Evolutionary conservation across 192 early-diverging fungal genomes (phyloP), one percentile per base, ranked within the genome.

Genomic region (Thamnidium elegans): DNA sequence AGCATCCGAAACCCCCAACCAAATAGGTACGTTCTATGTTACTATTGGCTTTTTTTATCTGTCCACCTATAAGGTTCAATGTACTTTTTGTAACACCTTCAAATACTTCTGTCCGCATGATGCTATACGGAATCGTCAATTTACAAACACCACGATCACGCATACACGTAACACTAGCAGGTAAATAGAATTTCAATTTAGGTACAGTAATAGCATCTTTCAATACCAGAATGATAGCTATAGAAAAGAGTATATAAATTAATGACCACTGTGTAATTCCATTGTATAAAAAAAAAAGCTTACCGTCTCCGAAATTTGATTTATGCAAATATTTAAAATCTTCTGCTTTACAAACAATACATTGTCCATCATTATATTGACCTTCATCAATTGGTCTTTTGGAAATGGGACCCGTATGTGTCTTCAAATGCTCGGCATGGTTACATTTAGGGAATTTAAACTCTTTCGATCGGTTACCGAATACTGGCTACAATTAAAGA

Each of bases 1-100:
- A 59, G 21, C 15, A 11, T 1, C 58, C 58, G 11, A 59, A 59
- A 6, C 58, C 58, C 3, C 58, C 58, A 23, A 59, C 32, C 10
- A 59, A 26, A 11, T 39, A 59, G 4, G 58, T 59, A 13, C 20
- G 17, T 23, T 14, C 6, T 5, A 59, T 59, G 2, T 43, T 3
- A 15, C 11, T 13, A 7, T 59, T 59, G 0, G 58, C 36, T 45
- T 42, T 21, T 30, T 20, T 42, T 4, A 59, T 45, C 7, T 59
- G 58, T 15, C 14, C 4, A 13, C 20, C 39, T 9, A 59, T 4
- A 8, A 45, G 42, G 8, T 26, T 26, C 2, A 59, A 7, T 13
- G 58, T 59, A 43, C 39, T 11, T 14, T 30, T 19, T 15, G 43
- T 36, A 26, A 59, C 58, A 5, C 20, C 21, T 15, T 44, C 39